Conservation (phyloP, 345 rosid species). For the Gossypium anomalum region DNA sequence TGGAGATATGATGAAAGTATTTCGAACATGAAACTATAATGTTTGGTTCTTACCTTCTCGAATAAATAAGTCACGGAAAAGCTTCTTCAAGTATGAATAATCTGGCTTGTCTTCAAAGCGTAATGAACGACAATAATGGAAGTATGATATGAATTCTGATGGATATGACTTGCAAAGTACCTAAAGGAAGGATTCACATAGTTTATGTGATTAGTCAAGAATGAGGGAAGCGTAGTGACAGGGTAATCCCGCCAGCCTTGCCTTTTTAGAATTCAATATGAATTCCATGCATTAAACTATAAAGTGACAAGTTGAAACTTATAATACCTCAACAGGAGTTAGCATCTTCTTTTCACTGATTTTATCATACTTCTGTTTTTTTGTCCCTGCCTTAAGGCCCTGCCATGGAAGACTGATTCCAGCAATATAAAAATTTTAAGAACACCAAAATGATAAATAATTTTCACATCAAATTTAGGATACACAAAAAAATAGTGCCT, state of each 20-base stretch:
- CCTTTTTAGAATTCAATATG: background rate
- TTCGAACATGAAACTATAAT: background rate
- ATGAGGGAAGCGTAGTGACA: background rate
- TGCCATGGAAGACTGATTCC: constrained; percentile 41
- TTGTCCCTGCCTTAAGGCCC: constrained; percentile 39
- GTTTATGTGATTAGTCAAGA: background rate
- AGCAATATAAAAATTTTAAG: constrained; percentile 13
- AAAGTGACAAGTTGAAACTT: constrained; percentile 7
- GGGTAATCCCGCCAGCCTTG: background rate
- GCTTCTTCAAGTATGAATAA: constrained; percentile 61
- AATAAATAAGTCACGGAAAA: constrained; percentile 69
- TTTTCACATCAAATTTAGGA: constrained; percentile 9
- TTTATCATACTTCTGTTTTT: constrained; percentile 40
- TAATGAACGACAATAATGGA: constrained; percentile 64
- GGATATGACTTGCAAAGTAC: constrained; percentile 37
- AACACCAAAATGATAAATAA: background rate
- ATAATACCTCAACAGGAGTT: constrained; percentile 35
- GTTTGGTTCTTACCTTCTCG: constrained; percentile 52
- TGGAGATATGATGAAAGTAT: background rate
- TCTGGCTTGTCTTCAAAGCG: constrained; percentile 77
- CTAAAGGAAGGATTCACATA: constrained; percentile 7
- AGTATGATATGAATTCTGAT: constrained; percentile 53
- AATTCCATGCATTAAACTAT: background rate
- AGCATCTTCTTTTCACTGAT: constrained; percentile 41
- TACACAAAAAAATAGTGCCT: background rate